A percentile compares a stretch with the other conserved stretches of the same genome.
Evolutionary conservation across 768 basidiomycete genomes (phyloP).

Genomic region (Galerina marginata): DNA sequence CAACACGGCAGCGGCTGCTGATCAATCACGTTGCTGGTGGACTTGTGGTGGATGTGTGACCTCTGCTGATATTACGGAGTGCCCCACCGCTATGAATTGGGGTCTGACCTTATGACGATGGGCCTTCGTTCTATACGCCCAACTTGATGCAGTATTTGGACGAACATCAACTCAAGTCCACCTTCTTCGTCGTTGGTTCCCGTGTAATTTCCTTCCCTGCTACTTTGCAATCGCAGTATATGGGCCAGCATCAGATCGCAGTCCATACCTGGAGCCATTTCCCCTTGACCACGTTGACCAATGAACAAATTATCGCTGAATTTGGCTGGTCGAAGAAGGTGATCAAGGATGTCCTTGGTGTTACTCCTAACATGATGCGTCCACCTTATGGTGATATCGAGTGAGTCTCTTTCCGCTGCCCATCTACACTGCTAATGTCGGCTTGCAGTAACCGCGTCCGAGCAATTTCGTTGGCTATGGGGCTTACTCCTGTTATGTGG

Average conservation of each 20-base stretch:
- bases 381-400: slow-evolving; percentile 86
- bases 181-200: slow-evolving; percentile 90
- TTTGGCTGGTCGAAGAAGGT: slow-evolving; percentile 87
- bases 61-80: slow-evolving; percentile 72
- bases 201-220: slow-evolving; percentile 73
- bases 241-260: slow-evolving; percentile 79
- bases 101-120: slow-evolving; percentile 75
- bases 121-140: slow-evolving; percentile 80
- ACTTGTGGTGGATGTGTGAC: slow-evolving; percentile 76
- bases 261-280: slow-evolving; percentile 76
- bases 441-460: slow-evolving; percentile 78
- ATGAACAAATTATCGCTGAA: slow-evolving; percentile 85
- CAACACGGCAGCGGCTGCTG: slow-evolving; percentile 60
- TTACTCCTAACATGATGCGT: slow-evolving; percentile 79
- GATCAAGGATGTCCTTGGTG: slow-evolving; percentile 81
- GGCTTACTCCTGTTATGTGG: slow-evolving; percentile 85
- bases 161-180: slow-evolving; percentile 68
- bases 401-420: slow-evolving; percentile 38
- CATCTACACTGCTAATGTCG: slow-evolving; percentile 13
- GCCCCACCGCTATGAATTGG: slow-evolving; percentile 68
- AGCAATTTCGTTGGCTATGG: slow-evolving; percentile 83
- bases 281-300: slow-evolving; percentile 71
- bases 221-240: slow-evolving; percentile 76
- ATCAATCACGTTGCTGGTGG: slow-evolving; percentile 76
- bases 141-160: slow-evolving; percentile 75